Evolutionary conservation across 352 stramenopile genomes (phyloP).

Genomic region (Saprolegnia diclina): DNA sequence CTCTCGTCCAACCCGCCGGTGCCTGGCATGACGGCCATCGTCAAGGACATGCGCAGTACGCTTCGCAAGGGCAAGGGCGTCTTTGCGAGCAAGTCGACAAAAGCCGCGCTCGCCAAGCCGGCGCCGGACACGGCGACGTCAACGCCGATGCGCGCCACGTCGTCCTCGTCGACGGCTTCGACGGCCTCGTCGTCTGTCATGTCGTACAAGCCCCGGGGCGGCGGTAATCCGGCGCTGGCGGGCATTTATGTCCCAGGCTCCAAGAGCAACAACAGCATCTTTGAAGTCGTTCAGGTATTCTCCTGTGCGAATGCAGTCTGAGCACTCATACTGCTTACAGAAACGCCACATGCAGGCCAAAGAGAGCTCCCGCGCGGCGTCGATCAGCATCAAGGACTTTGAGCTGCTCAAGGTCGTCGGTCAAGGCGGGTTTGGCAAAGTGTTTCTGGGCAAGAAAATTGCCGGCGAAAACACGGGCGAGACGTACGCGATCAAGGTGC

Average conservation of each 20-base stretch:
- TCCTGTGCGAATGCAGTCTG: too few species aligned
- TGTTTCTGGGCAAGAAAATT: constrained; percentile 96
- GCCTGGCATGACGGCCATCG: constrained; percentile 27
- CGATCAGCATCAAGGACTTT: constrained; percentile 59
- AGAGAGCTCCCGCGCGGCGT: background rate
- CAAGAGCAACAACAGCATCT: background rate
- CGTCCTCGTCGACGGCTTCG: too few species aligned
- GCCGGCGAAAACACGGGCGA: constrained; percentile 82
- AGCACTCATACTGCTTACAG: too few species aligned
- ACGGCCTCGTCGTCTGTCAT: background rate
- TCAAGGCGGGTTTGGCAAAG: constrained; percentile 96
- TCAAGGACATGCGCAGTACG: constrained; percentile 26
- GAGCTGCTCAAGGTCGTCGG: constrained; percentile 97
- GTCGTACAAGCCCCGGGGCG: background rate
- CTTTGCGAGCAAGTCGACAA: constrained; percentile 51
- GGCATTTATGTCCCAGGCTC: constrained; percentile 3
- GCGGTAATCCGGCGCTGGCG: background rate
- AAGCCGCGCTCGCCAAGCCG: constrained; percentile 29
- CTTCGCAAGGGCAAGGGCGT: constrained; percentile 43
- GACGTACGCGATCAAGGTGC: constrained; percentile 98
- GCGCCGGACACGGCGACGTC: background rate
- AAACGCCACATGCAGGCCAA: constrained; percentile 8
- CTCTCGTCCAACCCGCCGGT: constrained; percentile 19
- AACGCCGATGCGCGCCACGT: background rate
- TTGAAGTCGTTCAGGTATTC: background rate